phyloP scores from a whole-genome alignment of 371 early-diverging fungal genomes.

The Mucor indicus region DNA sequence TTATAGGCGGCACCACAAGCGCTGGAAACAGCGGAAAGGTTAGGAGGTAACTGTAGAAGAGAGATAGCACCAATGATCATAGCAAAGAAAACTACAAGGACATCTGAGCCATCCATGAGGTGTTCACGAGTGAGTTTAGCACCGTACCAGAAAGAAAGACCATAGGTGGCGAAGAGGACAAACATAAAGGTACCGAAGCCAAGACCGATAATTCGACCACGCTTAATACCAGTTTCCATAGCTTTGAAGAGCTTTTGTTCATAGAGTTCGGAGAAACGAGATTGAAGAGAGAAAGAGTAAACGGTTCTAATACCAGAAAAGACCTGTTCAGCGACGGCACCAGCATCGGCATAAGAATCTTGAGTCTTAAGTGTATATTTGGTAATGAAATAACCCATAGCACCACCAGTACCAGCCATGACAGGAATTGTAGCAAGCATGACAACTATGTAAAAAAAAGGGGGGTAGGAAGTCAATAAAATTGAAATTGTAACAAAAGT shows the following conservation, averaged over 20 bases:
- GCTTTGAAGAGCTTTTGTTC: slow-evolving; percentile 50
- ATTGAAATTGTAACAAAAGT: not conserved
- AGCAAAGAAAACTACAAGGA: slow-evolving; percentile 67
- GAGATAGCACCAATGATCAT: slow-evolving; percentile 60
- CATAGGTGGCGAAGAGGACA: slow-evolving; percentile 60
- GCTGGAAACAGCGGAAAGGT: slow-evolving; percentile 53
- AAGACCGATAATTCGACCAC: slow-evolving; percentile 46
- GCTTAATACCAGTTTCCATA: slow-evolving; percentile 49
- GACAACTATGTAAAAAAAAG: slow-evolving; percentile 38
- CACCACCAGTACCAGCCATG: slow-evolving; percentile 36
- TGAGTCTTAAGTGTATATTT: slow-evolving; percentile 33
- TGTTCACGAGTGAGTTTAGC: slow-evolving; percentile 48
- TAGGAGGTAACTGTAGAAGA: slow-evolving; percentile 49
- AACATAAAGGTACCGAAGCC: slow-evolving; percentile 64
- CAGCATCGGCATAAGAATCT: slow-evolving; percentile 38
- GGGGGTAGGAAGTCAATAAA: too few relatives aligned
- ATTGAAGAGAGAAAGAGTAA: slow-evolving; percentile 79
- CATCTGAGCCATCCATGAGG: slow-evolving; percentile 42
- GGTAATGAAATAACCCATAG: slow-evolving; percentile 70
- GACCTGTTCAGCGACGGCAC: slow-evolving; percentile 57
- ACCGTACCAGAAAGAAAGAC: slow-evolving; percentile 81
- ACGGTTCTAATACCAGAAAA: slow-evolving; percentile 85
- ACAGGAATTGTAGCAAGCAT: slow-evolving; percentile 68
- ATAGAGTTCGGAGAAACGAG: slow-evolving; percentile 65
- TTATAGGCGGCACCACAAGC: slow-evolving; percentile 65